Evolutionary conservation across 176 grass and related monocot species (phyloP).

Genomic region (Phoenix roebelenii): DNA sequence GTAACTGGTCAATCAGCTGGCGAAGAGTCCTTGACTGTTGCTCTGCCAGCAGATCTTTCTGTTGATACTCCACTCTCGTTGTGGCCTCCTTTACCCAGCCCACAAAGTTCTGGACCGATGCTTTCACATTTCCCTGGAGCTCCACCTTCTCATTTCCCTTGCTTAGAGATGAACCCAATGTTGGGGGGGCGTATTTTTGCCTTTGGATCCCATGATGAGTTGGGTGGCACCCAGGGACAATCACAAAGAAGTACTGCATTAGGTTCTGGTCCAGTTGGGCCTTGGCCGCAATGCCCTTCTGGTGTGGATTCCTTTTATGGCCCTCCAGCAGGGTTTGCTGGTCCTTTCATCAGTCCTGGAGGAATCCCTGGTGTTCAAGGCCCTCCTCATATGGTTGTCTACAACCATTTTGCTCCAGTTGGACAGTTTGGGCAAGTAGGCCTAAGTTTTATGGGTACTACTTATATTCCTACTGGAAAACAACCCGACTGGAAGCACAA

Average conservation of each 20-base stretch:
- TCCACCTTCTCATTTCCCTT: constrained; percentile 71
- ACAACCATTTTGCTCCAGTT: constrained; percentile 87
- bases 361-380: constrained; percentile 77
- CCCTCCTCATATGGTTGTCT: constrained; percentile 91
- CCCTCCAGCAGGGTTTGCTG: constrained; percentile 63
- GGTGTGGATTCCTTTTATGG: constrained; percentile 76
- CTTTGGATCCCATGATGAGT: constrained; percentile 74
- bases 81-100: constrained; percentile 74
- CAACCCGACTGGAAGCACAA: constrained; percentile 88
- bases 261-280: constrained; percentile 45
- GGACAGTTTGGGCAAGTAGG: constrained; percentile 93
- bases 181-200: constrained; percentile 63
- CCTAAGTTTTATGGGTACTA: constrained; percentile 81
- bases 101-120: constrained; percentile 62
- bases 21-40: constrained; percentile 64
- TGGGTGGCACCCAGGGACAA: constrained; percentile 49
- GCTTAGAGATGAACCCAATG: constrained; percentile 82
- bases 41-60: constrained; percentile 91
- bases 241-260: constrained; percentile 52
- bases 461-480: constrained; percentile 86
- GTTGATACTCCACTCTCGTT: constrained; percentile 75
- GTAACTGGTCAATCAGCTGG: constrained; percentile 39
- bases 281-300: constrained; percentile 77
- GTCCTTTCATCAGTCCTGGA: constrained; percentile 82
- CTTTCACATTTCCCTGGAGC: constrained; percentile 70